phyloP scores from a whole-genome alignment of 2,329 filamentous ascomycete species.

The Neobulgaria alba region DNA sequence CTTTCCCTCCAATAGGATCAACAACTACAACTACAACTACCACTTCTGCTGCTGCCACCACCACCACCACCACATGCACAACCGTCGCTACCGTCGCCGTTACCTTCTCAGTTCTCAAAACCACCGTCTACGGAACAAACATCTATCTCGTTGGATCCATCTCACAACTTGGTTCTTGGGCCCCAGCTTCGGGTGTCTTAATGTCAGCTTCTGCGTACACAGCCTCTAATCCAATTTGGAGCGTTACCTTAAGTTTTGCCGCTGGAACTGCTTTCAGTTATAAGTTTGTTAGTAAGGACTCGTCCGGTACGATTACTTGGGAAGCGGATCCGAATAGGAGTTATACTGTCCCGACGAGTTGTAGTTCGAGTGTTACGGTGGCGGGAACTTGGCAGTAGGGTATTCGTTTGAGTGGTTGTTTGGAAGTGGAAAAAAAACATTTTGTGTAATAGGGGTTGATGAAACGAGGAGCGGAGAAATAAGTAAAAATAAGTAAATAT shows the following conservation, averaged over 20 bases:
- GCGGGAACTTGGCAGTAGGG: slow-evolving; percentile 12
- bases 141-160: slow-evolving; percentile 55
- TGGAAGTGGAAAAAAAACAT: not conserved
- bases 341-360: slow-evolving; percentile 14
- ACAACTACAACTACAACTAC: not conserved
- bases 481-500: not conserved
- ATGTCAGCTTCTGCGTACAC: slow-evolving; percentile 54
- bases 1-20: not conserved
- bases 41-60: not conserved
- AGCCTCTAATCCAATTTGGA: slow-evolving; percentile 51
- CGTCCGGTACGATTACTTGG: slow-evolving; percentile 48
- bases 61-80: slow-evolving; percentile 25
- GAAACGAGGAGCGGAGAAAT: not conserved
- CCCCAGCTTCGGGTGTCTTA: slow-evolving; percentile 41
- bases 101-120: slow-evolving; percentile 49
- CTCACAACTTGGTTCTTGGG: slow-evolving; percentile 53
- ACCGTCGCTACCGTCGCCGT: slow-evolving; percentile 42
- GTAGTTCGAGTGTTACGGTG: slow-evolving; percentile 10
- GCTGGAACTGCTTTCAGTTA: slow-evolving; percentile 51
- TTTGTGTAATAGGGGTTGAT: not conserved
- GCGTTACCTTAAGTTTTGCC: slow-evolving; percentile 41
- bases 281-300: slow-evolving; percentile 55
- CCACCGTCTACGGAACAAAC: slow-evolving; percentile 50
- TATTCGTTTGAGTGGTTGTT: not conserved
- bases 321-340: slow-evolving; percentile 38